phyloP scores from a whole-genome alignment of 176 grass and related monocot species.

The Olyra latifolia region DNA sequence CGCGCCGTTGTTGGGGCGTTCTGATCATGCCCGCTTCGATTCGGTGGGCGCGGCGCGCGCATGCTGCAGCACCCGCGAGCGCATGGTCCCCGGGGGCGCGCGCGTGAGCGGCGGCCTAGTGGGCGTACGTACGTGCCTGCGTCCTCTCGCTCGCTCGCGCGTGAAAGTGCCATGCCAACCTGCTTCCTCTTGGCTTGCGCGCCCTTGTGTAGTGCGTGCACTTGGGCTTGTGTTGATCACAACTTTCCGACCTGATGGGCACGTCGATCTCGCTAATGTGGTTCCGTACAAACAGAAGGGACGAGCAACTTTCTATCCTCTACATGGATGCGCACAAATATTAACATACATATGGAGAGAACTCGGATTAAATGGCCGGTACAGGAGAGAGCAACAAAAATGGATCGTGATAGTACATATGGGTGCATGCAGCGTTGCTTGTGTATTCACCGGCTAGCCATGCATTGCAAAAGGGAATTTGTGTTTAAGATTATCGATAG shows the following conservation, averaged over 20 bases:
- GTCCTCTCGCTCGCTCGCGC: not conserved
- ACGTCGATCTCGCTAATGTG: not conserved
- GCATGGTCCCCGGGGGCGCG: not conserved
- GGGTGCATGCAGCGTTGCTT: no score
- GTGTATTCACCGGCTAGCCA: no score
- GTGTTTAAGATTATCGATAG: no score
- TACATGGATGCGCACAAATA: not conserved
- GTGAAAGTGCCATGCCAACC: slow-evolving; percentile 3
- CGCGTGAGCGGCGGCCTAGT: not conserved
- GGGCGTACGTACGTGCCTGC: not conserved
- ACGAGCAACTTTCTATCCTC: not conserved
- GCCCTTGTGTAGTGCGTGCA: not conserved
- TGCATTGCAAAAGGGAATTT: no score
- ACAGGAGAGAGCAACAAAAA: no score
- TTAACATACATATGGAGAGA: no score
- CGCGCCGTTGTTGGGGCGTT: not conserved
- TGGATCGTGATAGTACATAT: no score
- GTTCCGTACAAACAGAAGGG: not conserved
- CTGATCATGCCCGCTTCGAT: not conserved
- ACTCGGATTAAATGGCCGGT: no score
- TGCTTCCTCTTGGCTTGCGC: not conserved
- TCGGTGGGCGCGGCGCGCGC: not conserved
- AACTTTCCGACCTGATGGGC: not conserved
- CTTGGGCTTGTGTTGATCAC: not conserved
- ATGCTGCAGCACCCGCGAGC: not conserved